Evolutionary conservation across 495 filamentous ascomycete species (phyloP), one percentile per base, ranked within the genome.

Genomic region (Clohesyomyces aquaticus): DNA sequence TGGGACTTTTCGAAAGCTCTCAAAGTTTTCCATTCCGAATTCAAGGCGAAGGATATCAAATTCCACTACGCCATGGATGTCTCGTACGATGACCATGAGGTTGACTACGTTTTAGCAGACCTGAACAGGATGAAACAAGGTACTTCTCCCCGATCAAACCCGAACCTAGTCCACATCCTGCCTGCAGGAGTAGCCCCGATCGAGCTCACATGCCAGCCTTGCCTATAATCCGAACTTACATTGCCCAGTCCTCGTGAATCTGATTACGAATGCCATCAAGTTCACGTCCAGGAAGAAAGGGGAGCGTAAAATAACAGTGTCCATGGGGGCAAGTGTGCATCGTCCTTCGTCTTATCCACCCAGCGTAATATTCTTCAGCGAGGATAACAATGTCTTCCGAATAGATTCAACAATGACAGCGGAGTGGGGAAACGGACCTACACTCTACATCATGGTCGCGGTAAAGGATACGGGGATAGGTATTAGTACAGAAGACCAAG

Each of bases 381-480:
- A 41, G 12, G 55, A 55, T 22, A 22, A 65, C 10, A 41, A 61
- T 10, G 49, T 59, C 0, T 68, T 66, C 27, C 69, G 63, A 16
- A 67, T 73, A 19, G 72, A 75, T 55, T 66, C 65, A 22, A 76
- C 75, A n/a, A 63, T 54, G 38, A 58, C 18, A 12, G 16, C 55
- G 0, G 72, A 73, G 0, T 76, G 75, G 74, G 75, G 73, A 3
- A 28, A 65, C 1, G 75, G 73, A 10, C 26, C 67, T 4, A 10
- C 49, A n/a, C 21, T 75, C 11, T 77, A 77, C 50, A 48, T 77
- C 12, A 69, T 72, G 69, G 58, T 75, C n/a, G 74, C 73, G 1
- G 68, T 77, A 32, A 71, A 72, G 55, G 75, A 77, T 50, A 77
- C 72, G 12, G 75, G 75, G 8, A 74, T 73, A 21, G 75, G 75